Evolutionary conservation across 1,139 yeast genomes (phyloP), one percentile per base, ranked within the genome.

Genomic region (Casaregolazyma suthepensis): DNA sequence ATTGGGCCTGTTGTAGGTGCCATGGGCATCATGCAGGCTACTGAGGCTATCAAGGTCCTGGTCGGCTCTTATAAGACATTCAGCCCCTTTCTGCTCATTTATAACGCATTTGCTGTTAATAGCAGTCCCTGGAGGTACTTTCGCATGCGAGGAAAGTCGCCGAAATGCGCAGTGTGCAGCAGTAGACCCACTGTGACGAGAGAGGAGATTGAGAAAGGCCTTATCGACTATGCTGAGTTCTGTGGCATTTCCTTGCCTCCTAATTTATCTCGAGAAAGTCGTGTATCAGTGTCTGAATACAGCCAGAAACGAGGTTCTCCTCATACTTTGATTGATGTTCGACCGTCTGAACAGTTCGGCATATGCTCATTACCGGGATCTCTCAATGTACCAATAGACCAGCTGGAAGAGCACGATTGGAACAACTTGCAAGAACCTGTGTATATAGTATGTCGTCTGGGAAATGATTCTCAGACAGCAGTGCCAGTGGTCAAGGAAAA

Each of bases 1-100:
- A 70, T 94, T 20, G 99, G 99, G 0, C 96, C 99, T 0, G 94
- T 93, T 5, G 95, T 94, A 49, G 99, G 99, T 0, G 64, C 90
- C 1, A 81, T 93, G 66, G 99, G 99, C 3, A 76, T 83, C 0
- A 76, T 87, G 74, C 94, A 94, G 86, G 95, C 96, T 0, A 72
- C 87, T 35, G 99, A 94, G 64, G 77, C 96, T 0, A 77, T 94
- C 48, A 91, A 93, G 64, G 73, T 91, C 1, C 62, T 89, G 4
- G 77, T 86, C 1, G 85, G 77, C 0, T 73, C 70, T 50, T 87
- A 88, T 64, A 50, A 50, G n/a, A 35, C 35, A 45, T 88, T 86
- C 67, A 71, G 73, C 47, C 96, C 97, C 0, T 85, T 84, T 61
- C 72, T 93, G 56, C 71, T 83, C 9, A 71, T 85, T 56, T 90